phyloP scores from a whole-genome alignment of 2,329 filamentous ascomycete genomes.

The Pseudogymnoascus sp. region DNA sequence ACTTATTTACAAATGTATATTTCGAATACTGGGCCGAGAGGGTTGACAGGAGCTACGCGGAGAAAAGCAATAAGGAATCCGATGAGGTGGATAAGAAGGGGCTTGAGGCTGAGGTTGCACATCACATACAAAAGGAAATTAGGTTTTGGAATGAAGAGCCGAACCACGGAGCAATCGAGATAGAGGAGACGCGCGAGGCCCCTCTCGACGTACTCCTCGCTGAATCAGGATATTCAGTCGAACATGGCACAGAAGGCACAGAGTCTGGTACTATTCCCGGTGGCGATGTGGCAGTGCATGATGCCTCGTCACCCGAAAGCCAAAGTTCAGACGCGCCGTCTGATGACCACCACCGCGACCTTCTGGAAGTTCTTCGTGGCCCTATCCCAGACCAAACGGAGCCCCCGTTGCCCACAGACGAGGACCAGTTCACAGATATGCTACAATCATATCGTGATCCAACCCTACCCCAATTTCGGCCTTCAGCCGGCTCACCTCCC shows the following conservation, averaged over 20 bases:
- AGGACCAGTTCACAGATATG: background rate
- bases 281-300: background rate
- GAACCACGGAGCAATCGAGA: conserved; percentile 19
- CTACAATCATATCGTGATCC: conserved; percentile 40
- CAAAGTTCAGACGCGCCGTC: background rate
- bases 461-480: conserved; percentile 61
- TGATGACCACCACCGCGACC: background rate
- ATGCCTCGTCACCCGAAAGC: background rate
- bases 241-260: background rate
- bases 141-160: conserved; percentile 13
- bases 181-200: conserved; percentile 23
- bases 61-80: background rate
- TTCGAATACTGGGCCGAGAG: conserved; percentile 26
- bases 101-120: background rate
- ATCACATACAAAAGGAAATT: background rate
- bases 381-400: background rate
- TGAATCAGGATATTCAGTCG: conserved; percentile 21
- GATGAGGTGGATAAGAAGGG: background rate
- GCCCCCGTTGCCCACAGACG: background rate
- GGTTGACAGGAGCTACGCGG: background rate
- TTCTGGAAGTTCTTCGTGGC: conserved; percentile 6
- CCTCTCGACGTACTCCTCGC: conserved; percentile 22
- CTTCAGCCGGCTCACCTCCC: conserved; percentile 32
- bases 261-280: background rate
- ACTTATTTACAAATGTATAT: conserved; percentile 38